Evolutionary conservation across 2,329 filamentous ascomycete genomes (phyloP).

Genomic region (Fusarium torreyae): DNA sequence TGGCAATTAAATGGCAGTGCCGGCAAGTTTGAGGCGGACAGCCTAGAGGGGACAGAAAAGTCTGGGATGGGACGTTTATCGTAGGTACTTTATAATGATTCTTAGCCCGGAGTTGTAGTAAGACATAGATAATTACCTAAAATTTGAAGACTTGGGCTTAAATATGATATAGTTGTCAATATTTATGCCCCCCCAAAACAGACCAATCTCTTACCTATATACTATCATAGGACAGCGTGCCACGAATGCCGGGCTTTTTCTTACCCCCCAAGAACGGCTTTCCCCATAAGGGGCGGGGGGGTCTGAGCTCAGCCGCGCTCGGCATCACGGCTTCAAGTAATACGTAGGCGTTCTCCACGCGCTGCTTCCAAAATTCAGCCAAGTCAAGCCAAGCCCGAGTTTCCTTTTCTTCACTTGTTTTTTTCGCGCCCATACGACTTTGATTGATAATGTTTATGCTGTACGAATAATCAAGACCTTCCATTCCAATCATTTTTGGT

Average conservation of each 20-base stretch:
- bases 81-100: too few relatives aligned
- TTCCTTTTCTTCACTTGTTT: constrained; percentile 25
- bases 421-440: constrained; percentile 16
- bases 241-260: too few relatives aligned
- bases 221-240: too few relatives aligned
- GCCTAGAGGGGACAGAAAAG: too few relatives aligned
- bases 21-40: constrained; percentile 20
- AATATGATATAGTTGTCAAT: too few relatives aligned
- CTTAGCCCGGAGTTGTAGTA: too few relatives aligned
- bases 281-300: constrained; percentile 37
- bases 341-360: constrained; percentile 50
- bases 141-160: too few relatives aligned
- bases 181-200: too few relatives aligned
- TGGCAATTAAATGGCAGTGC: constrained; percentile 37
- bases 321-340: constrained; percentile 50
- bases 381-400: constrained; percentile 37
- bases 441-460: constrained; percentile 43
- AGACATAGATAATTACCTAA: too few relatives aligned
- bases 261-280: constrained; percentile 10
- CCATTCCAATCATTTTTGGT: constrained; percentile 20
- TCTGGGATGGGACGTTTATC: too few relatives aligned
- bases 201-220: too few relatives aligned
- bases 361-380: constrained; percentile 46
- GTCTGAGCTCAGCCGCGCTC: constrained; percentile 50
- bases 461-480: constrained; percentile 34